These are phyloP conservation scores for Magnaporthales sp. DNA, from an alignment of 2,329 filamentous ascomycete genomes.

Conservation along the genomic window DNA sequence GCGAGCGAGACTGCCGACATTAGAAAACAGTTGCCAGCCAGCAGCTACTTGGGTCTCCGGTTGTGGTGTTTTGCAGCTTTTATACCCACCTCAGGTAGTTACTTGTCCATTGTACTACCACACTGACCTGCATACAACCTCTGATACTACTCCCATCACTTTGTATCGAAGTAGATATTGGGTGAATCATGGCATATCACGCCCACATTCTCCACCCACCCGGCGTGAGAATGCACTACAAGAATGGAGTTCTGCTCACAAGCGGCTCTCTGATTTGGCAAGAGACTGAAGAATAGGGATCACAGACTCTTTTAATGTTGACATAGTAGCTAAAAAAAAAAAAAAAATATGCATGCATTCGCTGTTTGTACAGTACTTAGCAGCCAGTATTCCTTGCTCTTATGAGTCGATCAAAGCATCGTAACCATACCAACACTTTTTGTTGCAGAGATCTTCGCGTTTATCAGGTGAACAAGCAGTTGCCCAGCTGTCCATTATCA, in stretches of 20 bases:
- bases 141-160: neutral
- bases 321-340: neutral
- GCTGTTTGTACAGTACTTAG: neutral
- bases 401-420: conserved; percentile 13
- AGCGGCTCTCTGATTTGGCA: no score
- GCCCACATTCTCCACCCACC: neutral
- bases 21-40: no score
- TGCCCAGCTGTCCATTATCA: neutral
- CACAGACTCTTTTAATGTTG: no score
- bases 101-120: neutral
- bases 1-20: no score
- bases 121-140: neutral
- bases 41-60: neutral
- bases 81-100: neutral
- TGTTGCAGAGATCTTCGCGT: conserved; percentile 67
- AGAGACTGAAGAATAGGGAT: no score
- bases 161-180: neutral
- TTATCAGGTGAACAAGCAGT: conserved; percentile 45
- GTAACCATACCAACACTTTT: conserved; percentile 39
- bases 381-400: neutral
- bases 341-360: neutral
- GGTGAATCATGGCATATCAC: neutral
- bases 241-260: neutral
- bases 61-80: neutral
- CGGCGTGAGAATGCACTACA: no score